Base-by-base conservation (phyloP, 2,329 filamentous ascomycete species). In the Cytospora schulzeri region DNA sequence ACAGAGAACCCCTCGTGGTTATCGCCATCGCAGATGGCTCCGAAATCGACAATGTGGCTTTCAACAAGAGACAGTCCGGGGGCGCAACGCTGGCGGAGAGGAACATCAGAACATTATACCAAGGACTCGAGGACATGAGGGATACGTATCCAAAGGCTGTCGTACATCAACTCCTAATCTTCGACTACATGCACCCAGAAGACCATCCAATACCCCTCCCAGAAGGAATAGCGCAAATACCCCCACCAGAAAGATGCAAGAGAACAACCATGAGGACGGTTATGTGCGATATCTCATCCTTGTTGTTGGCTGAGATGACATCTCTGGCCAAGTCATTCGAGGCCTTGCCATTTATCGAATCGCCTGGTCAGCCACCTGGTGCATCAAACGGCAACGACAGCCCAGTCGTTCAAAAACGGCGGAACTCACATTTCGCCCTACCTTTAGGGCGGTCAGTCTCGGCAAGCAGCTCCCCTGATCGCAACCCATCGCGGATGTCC, bases 1-100 rank as follows among this genome's bases (percentile, higher is more conserved):
- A 92, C 75, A 86, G 93, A 70, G 92, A 96, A 75, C 90, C 92
- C 11, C 82, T 97, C 61, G 86, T 91, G 59, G 83, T 98, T 29
- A 85, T 99, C 67, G 94, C 92, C 3, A 82, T 98, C 65, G 91
- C 92, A 19, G 94, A 98, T 76, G 92, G 91, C 56, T 78, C 80
- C 50, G 92, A 96, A 75, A 81, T 91, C 29, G 78, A 81, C 65
- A 81, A 81, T 66, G 75, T 78, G 5, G 76, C 79, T 52, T 85
- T 86, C 68, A 83, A 79, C 75, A 85, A 83, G 70, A 78, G 84
- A 51, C 79, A 81, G 59, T 87, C 85, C 15, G 83, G 81, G 60
- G 83, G 81, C 52, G 78, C 79, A 28, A 83, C 83, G 2, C 77
- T 81, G 53, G 76, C 79, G 28, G 85, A 88, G 71, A 81, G 81